A percentile compares a stretch with the other conserved stretches of the same genome.
Evolutionary conservation across 1,284 basidiomycete species (phyloP).

Genomic region (Xerocomus nothofagi): DNA sequence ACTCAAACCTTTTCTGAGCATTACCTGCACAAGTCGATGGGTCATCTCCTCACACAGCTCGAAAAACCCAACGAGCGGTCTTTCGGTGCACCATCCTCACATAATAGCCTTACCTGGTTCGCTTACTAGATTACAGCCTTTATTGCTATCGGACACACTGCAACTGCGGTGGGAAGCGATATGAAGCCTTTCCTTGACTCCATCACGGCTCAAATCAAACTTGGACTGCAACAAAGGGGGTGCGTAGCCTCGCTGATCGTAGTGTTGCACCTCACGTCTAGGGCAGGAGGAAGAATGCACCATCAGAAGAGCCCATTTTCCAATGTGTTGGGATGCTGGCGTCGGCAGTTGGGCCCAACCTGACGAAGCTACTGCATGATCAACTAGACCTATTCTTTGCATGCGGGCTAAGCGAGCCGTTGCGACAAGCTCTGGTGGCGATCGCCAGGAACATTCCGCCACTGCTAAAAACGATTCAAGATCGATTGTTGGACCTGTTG

Average conservation of each 20-base stretch:
- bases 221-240: conserved; percentile 84
- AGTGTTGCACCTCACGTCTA: conserved; percentile 11
- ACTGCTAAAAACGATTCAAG: conserved; percentile 90
- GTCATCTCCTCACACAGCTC: conserved; percentile 83
- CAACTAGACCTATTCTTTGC: conserved; percentile 97
- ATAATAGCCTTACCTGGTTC: not conserved
- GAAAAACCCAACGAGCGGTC: conserved; percentile 89
- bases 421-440: conserved; percentile 83
- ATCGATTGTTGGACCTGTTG: conserved; percentile 83
- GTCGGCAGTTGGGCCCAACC: conserved; percentile 91
- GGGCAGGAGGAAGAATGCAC: conserved; percentile 88
- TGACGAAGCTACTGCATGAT: conserved; percentile 95
- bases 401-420: conserved; percentile 88
- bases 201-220: conserved; percentile 89
- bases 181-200: conserved; percentile 97
- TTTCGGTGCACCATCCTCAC: conserved; percentile 56
- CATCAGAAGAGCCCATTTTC: conserved; percentile 94
- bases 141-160: conserved; percentile 95
- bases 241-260: conserved; percentile 40
- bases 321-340: conserved; percentile 98
- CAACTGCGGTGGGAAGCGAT: conserved; percentile 87
- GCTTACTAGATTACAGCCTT: conserved; percentile 60
- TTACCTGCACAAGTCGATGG: conserved; percentile 91
- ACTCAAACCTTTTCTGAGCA: conserved; percentile 87
- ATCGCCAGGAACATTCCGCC: conserved; percentile 92